Conservation (phyloP, 2,329 filamentous ascomycete genomes). For the Gaeumannomyces tritici region DNA sequence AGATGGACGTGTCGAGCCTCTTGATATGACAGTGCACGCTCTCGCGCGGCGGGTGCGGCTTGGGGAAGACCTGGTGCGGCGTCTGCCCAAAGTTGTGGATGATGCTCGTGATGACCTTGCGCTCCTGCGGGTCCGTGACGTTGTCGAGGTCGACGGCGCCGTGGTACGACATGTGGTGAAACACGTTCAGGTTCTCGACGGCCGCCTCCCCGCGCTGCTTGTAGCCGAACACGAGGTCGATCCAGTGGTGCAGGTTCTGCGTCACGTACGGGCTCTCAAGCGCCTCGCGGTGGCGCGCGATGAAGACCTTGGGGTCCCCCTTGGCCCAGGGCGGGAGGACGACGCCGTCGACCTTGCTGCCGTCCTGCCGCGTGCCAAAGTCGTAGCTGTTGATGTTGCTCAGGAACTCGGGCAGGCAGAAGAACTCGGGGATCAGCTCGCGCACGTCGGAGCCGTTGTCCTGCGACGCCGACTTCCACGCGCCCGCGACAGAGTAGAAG, state of each 20-base stretch:
- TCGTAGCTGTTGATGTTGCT: slow-evolving; percentile 93
- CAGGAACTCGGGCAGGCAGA: slow-evolving; percentile 89
- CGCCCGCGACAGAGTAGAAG: slow-evolving; percentile 85
- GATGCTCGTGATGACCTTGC: slow-evolving; percentile 82
- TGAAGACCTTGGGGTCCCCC: slow-evolving; percentile 89
- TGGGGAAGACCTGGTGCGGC: slow-evolving; percentile 84
- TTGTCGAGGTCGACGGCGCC: slow-evolving; percentile 87
- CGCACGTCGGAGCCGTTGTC: slow-evolving; percentile 91
- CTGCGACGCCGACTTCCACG: slow-evolving; percentile 82
- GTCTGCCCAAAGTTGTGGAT: slow-evolving; percentile 99
- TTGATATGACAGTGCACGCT: slow-evolving; percentile 52
- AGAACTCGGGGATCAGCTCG: slow-evolving; percentile 94
- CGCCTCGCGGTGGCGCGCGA: slow-evolving; percentile 90
- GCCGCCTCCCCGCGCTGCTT: slow-evolving; percentile 93
- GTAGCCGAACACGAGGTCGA: slow-evolving; percentile 87
- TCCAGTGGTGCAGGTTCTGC: slow-evolving; percentile 84
- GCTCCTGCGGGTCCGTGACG: slow-evolving; percentile 80
- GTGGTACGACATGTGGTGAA: slow-evolving; percentile 90
- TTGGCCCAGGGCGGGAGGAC: slow-evolving; percentile 94
- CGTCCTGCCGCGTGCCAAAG: slow-evolving; percentile 77
- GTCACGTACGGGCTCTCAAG: slow-evolving; percentile 90
- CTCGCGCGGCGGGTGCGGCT: slow-evolving; percentile 70
- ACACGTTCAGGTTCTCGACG: slow-evolving; percentile 86
- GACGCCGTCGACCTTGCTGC: slow-evolving; percentile 73
- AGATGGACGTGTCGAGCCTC: slow-evolving; percentile 68